Conservation (phyloP, 306 rosid species). For the Cercis canadensis region DNA sequence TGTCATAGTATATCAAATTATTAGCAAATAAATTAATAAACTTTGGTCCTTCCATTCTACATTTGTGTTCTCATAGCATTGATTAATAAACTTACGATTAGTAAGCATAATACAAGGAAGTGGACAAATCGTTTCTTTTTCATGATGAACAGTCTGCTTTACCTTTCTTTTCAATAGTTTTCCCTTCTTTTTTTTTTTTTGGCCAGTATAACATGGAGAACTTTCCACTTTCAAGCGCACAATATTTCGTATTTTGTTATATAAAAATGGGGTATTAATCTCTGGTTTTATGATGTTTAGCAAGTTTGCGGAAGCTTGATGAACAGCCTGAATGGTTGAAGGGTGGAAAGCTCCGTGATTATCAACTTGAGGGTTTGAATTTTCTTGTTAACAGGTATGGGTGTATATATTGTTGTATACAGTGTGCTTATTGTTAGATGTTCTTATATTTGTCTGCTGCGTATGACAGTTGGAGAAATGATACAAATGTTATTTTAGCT, state of each 20-base stretch:
- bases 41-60: not conserved
- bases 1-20: not conserved
- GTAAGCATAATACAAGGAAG: not conserved
- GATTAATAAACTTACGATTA: not conserved
- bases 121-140: not conserved
- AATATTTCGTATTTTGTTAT: not conserved
- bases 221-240: not conserved
- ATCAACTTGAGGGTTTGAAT: conserved; percentile 99
- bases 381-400: conserved; percentile 96
- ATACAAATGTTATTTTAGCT: conserved; percentile 98
- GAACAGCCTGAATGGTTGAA: conserved; percentile 98
- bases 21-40: not conserved
- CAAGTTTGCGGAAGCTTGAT: conserved; percentile 94
- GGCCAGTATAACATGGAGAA: not conserved
- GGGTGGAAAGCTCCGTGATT: conserved; percentile 99
- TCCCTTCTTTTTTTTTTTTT: not conserved
- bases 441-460: conserved; percentile 44
- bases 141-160: not conserved
- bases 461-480: conserved; percentile 93
- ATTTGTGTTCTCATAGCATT: not conserved
- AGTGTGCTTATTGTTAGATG: conserved; percentile 27
- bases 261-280: conserved; percentile 33
- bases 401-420: not conserved
- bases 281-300: conserved; percentile 58
- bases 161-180: not conserved